Conservation (phyloP, 2,329 filamentous ascomycete species). For the Cercospora nicotianae region DNA sequence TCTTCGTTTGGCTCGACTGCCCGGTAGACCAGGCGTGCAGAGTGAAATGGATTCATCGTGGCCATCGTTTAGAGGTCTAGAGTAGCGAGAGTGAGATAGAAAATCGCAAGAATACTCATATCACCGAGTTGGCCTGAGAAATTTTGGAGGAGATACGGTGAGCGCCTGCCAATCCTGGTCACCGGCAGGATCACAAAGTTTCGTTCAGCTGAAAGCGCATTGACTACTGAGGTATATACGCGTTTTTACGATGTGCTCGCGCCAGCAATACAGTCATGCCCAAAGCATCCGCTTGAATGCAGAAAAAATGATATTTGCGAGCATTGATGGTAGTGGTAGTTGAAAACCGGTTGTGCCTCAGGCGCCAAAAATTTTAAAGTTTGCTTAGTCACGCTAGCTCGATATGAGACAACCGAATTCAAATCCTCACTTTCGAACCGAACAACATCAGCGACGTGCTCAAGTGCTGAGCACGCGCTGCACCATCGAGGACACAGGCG, state of each 20-base stretch:
- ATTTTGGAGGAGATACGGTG: neutral
- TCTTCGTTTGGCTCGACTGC: conserved; percentile 37
- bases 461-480: conserved; percentile 6
- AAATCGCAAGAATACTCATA: neutral
- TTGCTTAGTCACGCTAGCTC: conserved; percentile 1
- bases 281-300: neutral
- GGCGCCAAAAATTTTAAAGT: neutral
- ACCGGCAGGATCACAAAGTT: neutral
- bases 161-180: conserved; percentile 2
- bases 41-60: conserved; percentile 37
- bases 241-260: neutral
- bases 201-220: neutral
- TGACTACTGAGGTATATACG: neutral
- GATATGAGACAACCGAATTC: neutral
- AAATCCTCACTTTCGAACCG: neutral
- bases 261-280: neutral
- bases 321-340: neutral
- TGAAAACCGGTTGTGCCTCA: neutral
- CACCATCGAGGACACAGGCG: neutral
- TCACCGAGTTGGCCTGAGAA: neutral
- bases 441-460: neutral
- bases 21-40: conserved; percentile 44
- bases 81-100: neutral
- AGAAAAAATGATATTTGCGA: neutral
- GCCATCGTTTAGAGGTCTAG: conserved; percentile 1